phyloP scores from a whole-genome alignment of 805 yeast genomes.

The Saccharomycopsis fibuligera region DNA sequence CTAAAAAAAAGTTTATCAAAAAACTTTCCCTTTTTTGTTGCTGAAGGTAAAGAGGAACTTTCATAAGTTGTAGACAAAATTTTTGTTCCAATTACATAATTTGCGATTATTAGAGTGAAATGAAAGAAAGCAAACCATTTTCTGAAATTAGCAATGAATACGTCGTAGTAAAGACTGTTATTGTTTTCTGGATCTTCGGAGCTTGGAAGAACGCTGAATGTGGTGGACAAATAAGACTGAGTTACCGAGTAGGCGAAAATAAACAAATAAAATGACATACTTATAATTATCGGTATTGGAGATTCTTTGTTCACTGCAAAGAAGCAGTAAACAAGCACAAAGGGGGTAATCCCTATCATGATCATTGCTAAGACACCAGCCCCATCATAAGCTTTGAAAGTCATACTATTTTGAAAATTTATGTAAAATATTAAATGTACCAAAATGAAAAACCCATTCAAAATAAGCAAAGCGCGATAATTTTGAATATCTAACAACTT shows the following conservation, averaged over 20 bases:
- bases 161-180: not conserved
- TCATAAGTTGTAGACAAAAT: not conserved
- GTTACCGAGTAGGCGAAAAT: not conserved
- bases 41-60: not conserved
- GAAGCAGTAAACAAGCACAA: slow-evolving; percentile 1
- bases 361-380: not conserved
- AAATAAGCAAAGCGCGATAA: slow-evolving; percentile 4
- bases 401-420: not conserved
- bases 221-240: not conserved
- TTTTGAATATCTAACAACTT: slow-evolving; percentile 3
- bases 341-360: slow-evolving; percentile 1
- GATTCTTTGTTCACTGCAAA: not conserved
- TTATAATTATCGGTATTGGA: not conserved
- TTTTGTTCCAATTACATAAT: not conserved
- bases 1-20: too few species aligned
- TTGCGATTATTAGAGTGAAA: not conserved
- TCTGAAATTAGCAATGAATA: not conserved
- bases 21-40: not conserved
- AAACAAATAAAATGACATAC: not conserved
- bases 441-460: slow-evolving; percentile 5
- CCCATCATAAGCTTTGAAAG: not conserved
- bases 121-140: slow-evolving; percentile 4
- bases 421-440: not conserved
- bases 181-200: not conserved
- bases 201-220: not conserved